Evolutionary conservation across 2,329 filamentous ascomycete genomes (phyloP), one percentile per base, ranked within the genome.

Genomic region (Pseudogymnoascus sp.): DNA sequence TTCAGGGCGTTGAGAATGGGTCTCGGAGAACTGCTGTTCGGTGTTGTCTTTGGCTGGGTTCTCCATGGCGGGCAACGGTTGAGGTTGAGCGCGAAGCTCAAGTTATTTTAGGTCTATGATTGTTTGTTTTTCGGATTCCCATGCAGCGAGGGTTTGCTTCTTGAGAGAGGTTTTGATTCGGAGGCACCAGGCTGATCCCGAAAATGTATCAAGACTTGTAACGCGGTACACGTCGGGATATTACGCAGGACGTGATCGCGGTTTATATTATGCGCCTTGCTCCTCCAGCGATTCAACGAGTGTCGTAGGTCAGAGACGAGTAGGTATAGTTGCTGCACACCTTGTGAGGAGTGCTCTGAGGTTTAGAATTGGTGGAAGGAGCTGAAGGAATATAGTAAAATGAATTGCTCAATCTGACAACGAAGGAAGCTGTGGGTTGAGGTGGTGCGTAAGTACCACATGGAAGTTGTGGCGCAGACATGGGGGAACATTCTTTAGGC

Each of bases 181-280:
- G 41, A 29, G 24, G 41, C 24, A 29, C 15, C 21, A 47, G 41
- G 41, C 41, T 47, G 41, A 47, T 29, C 41, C 41, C 41, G 41
- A 47, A 47, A 47, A 47, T 47, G 41, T 47, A 47, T 47, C 41
- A 47, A 47, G 41, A 47, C 41, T 47, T 47, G 41, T 47, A 47
- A 47, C 41, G 41, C 41, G 41, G 41, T 47, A 47, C 41, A 47
- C 24, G 41, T 47, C 41, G 24, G 41, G 41, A 47, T 47, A 47
- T 47, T 47, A 47, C 24, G 13, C 13, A 47, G 41, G 41, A 47
- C 41, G 41, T 47, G 41, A 21, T 44, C 11, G 40, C 40, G 10
- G 40, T 44, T 44, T 47, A 47, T 47, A 7, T 47, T 47, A 47
- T 47, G 41, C 41, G 41, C 41, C 41, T 47, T 21, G 41, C 11